Conservation (phyloP, 1,284 basidiomycete species). For the Leccinum subrobustum region DNA sequence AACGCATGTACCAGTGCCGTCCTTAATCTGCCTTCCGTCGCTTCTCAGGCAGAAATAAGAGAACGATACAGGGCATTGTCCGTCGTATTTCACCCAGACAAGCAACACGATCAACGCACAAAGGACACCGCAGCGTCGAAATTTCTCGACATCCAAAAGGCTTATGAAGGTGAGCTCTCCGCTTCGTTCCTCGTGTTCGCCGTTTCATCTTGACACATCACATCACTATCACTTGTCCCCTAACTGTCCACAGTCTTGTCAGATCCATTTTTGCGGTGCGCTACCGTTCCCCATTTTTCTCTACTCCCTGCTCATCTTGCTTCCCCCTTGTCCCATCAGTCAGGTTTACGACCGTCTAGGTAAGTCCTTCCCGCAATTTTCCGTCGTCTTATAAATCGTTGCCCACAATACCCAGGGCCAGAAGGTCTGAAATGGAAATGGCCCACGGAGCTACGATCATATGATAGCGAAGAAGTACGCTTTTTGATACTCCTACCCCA, state of each 20-base stretch:
- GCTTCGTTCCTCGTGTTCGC: not conserved
- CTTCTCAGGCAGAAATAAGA: slow-evolving; percentile 65
- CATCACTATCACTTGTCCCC: slow-evolving; percentile 11
- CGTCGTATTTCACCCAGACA: slow-evolving; percentile 85
- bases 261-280: slow-evolving; percentile 69
- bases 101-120: slow-evolving; percentile 60
- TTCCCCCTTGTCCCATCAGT: slow-evolving; percentile 30
- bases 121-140: slow-evolving; percentile 61
- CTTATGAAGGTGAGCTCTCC: slow-evolving; percentile 61
- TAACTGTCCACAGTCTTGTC: slow-evolving; percentile 55
- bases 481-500: slow-evolving; percentile 15
- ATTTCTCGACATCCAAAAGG: slow-evolving; percentile 76
- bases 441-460: slow-evolving; percentile 42
- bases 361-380: slow-evolving; percentile 24
- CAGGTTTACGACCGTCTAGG: slow-evolving; percentile 79
- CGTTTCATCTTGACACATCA: slow-evolving; percentile 7
- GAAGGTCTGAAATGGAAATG: slow-evolving; percentile 49
- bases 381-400: slow-evolving; percentile 14
- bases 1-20: slow-evolving; percentile 42
- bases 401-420: slow-evolving; percentile 39
- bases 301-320: slow-evolving; percentile 12
- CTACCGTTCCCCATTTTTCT: slow-evolving; percentile 9
- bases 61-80: slow-evolving; percentile 72
- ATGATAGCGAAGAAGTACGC: slow-evolving; percentile 54
- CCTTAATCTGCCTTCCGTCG: slow-evolving; percentile 64